phyloP scores from a whole-genome alignment of 1,284 basidiomycete species.

The Marasmius oreades region DNA sequence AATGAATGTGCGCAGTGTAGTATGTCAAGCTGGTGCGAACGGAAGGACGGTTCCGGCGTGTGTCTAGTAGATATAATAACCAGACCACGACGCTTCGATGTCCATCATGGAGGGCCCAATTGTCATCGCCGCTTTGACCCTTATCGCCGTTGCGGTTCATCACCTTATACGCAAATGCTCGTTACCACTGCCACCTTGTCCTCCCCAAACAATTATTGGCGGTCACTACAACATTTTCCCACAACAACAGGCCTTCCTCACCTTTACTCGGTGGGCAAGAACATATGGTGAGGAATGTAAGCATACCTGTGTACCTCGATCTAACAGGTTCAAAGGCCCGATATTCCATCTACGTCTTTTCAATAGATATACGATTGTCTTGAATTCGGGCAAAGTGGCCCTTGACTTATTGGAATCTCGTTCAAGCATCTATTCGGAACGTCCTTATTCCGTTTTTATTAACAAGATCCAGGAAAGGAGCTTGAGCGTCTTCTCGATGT shows the following conservation, averaged over 20 bases:
- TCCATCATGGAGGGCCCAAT: neutral
- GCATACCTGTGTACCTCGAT: no score
- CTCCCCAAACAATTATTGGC: neutral
- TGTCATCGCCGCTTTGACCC: constrained; percentile 10
- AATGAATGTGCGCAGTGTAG: no score
- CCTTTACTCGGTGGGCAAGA: constrained; percentile 2
- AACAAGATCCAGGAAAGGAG: neutral
- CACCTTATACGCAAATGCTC: constrained; percentile 42
- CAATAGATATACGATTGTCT: constrained; percentile 24
- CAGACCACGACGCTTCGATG: no score
- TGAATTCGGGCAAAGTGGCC: constrained; percentile 28
- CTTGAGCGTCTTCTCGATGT: neutral
- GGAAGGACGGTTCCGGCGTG: no score
- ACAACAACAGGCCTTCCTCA: neutral
- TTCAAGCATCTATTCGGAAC: constrained; percentile 30
- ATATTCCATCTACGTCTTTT: constrained; percentile 25
- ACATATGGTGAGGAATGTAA: neutral
- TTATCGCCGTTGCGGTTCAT: constrained; percentile 41
- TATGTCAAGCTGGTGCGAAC: no score
- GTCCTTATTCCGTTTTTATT: constrained; percentile 19
- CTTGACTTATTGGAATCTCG: constrained; percentile 29
- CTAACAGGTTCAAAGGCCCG: constrained; percentile 17
- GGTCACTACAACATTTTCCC: neutral
- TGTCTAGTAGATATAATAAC: no score
- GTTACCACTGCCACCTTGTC: neutral